Conservation (phyloP, 1,139 yeast species). For the Debaryomyces nepalensis region DNA sequence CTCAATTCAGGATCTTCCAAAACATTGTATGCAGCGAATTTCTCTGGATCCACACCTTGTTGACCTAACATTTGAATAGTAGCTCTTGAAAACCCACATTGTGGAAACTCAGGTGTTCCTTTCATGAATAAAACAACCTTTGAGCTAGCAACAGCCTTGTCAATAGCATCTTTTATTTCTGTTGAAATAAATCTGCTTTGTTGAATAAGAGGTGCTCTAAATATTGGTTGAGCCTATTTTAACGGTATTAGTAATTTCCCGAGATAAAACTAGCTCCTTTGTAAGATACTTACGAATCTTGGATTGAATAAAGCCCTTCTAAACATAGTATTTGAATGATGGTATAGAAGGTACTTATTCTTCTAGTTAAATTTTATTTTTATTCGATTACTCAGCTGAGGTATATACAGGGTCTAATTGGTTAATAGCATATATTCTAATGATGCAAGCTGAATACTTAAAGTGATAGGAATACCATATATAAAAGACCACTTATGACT, state of each 20-base stretch:
- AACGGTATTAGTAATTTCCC: too few relatives aligned
- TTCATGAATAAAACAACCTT: constrained; percentile 96
- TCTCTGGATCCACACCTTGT: constrained; percentile 95
- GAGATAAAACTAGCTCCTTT: not conserved
- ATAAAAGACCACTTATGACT: too few relatives aligned
- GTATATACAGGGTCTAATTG: constrained; percentile 10
- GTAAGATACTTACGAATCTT: constrained; percentile 26
- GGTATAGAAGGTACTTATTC: not conserved
- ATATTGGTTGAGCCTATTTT: constrained; percentile 12
- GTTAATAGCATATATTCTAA: not conserved
- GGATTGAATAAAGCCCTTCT: constrained; percentile 28
- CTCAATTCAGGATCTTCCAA: constrained; percentile 93
- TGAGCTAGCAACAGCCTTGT: constrained; percentile 80
- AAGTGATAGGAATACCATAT: too few relatives aligned
- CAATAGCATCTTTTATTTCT: constrained; percentile 83
- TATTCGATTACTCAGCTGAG: constrained; percentile 9
- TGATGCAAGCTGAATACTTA: too few relatives aligned
- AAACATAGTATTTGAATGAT: constrained; percentile 23
- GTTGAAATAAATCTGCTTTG: constrained; percentile 64
- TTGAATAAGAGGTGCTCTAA: constrained; percentile 9
- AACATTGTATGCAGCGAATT: constrained; percentile 96
- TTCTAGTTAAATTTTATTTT: constrained; percentile 1
- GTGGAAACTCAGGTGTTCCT: constrained; percentile 97
- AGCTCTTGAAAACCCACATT: constrained; percentile 96
- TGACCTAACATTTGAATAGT: constrained; percentile 92